phyloP scores from a whole-genome alignment of 2,329 filamentous ascomycete genomes.

The Fusarium xylarioides region DNA sequence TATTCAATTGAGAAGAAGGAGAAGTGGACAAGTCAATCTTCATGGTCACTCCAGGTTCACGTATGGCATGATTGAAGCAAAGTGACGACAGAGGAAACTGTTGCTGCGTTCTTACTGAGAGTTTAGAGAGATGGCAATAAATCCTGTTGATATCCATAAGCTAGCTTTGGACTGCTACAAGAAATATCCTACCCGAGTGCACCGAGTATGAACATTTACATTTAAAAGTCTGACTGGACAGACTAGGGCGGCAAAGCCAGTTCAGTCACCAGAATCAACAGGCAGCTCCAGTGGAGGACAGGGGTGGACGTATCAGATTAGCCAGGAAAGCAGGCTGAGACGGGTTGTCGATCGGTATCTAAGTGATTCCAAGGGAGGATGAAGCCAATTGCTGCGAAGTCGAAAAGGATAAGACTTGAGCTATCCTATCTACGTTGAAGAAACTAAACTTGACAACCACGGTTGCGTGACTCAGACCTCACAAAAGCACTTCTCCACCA shows the following conservation, averaged over 20 bases:
- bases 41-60: not conserved
- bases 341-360: not conserved
- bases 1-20: not conserved
- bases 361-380: not conserved
- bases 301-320: not conserved
- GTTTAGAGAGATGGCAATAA: not conserved
- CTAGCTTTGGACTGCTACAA: not conserved
- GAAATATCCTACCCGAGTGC: not conserved
- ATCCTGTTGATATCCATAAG: not conserved
- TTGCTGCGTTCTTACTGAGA: not conserved
- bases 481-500: not conserved
- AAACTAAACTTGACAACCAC: not conserved
- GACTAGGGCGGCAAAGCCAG: not conserved
- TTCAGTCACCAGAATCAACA: not conserved
- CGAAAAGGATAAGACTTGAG: not conserved
- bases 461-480: not conserved
- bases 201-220: not conserved
- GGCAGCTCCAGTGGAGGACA: not conserved
- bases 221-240: not conserved
- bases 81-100: not conserved
- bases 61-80: not conserved
- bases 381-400: not conserved
- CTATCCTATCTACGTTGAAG: not conserved
- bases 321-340: not conserved
- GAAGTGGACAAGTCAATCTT: not conserved